Base-by-base conservation (phyloP, 1,284 basidiomycete species). In the Lentinula novae-zelandiae region DNA sequence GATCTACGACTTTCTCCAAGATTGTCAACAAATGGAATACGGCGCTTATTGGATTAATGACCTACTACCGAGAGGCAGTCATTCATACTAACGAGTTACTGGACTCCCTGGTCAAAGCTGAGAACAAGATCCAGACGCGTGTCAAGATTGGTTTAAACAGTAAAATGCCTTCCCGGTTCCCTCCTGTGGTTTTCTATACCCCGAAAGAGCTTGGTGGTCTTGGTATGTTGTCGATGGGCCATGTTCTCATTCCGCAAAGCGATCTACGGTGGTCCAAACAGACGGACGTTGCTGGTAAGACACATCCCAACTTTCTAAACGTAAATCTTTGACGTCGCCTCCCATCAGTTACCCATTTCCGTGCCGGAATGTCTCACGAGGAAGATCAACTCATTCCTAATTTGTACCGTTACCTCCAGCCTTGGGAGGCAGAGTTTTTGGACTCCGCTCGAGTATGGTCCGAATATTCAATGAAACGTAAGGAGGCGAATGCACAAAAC, bases 21-120 rank as follows among this genome's bases (percentile, higher is more conserved):
- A 98, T 99, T 69, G 92, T 98, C 71, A 99, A 99, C 82, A 98
- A 98, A 78, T 98, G 95, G 95, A 98, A 98, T 75, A 96, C 95
- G 2, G 93, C 93, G 9, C 84, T 96, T 58, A 96, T 96, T 66
- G 94, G 94, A 63, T 77, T 96, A 38, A 95, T 97, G 94, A 98
- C 96, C 0, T 99, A 98, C 78, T 99, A 98, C 76, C 93, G 96
- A 64, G 96, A 99, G 72, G 96, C 96, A n/a, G 95, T 98, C 64
- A 94, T 98, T 63, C 94, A 97, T 72, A 99, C 97, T 38, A 95
- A 95, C 69, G 96, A 98, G 76, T 82, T 99, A 31, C 83, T 98
- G 57, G 95, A 98, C 71, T 84, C 93, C 0, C 81, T 98, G 48
- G 95, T 98, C 71, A 98, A 98, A 77, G 93, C 94, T 2, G 95